Evolutionary conservation across 768 basidiomycete species (phyloP).

Genomic region (Hemileccinum impolitum): DNA sequence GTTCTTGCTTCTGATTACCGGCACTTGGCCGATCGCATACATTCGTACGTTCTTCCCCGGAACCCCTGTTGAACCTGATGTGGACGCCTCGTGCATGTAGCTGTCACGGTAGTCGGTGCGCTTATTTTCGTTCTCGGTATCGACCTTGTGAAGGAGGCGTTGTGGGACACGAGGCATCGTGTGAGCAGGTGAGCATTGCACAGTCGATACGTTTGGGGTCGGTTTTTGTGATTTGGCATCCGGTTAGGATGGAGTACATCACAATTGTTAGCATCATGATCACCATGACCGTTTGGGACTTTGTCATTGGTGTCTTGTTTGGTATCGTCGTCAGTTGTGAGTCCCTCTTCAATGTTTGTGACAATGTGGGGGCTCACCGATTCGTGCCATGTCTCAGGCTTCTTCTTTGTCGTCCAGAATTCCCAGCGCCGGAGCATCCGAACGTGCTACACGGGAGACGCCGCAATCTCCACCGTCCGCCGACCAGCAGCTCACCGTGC

Average conservation of each 20-base stretch:
- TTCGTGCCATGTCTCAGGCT: conserved; percentile 40
- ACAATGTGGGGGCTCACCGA: conserved; percentile 1
- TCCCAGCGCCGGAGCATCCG: conserved; percentile 85
- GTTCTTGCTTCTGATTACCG: conserved; percentile 66
- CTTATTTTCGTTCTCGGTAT: conserved; percentile 94
- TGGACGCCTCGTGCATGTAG: conserved; percentile 35
- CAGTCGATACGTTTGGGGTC: background rate
- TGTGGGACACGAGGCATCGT: conserved; percentile 93
- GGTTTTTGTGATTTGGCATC: conserved; percentile 4
- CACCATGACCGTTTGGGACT: conserved; percentile 93
- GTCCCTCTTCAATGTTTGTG: conserved; percentile 19
- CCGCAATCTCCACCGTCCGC: conserved; percentile 87
- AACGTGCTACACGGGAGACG: conserved; percentile 75
- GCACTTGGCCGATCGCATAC: conserved; percentile 87
- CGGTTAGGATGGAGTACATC: conserved; percentile 65
- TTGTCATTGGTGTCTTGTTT: conserved; percentile 89
- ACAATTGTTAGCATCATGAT: conserved; percentile 85
- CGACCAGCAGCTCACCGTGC: conserved; percentile 83
- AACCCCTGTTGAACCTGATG: background rate
- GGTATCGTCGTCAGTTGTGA: conserved; percentile 89
- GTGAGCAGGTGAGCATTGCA: conserved; percentile 62
- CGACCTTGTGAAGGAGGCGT: conserved; percentile 90
- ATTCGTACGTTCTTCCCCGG: conserved; percentile 60
- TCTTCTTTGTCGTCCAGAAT: conserved; percentile 97
- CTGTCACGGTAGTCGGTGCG: conserved; percentile 87